Evolutionary conservation across 73 alveolate genomes (phyloP), one percentile per base, ranked within the genome.

Genomic region (Tetrahymena borealis): DNA sequence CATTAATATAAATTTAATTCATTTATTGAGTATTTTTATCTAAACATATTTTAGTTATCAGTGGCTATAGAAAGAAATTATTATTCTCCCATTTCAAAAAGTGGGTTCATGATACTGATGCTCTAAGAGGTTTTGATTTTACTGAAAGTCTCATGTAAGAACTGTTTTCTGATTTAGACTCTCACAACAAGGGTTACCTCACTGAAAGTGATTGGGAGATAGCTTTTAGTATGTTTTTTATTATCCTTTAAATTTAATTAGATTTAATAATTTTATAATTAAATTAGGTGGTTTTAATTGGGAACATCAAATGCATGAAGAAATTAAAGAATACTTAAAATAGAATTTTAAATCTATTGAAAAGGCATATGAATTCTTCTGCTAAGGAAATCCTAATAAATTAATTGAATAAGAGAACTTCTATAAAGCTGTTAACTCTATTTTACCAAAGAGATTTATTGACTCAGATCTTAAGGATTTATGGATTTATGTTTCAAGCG

Each of bases 101-200:
- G n/a, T 97, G 96, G 95, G 78, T 97, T 1, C 93, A 97, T 39
- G 95, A 94, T 28, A 40, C 93, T 39, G 94, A 96, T 39, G 97
- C 96, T 12, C 96, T 97, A 32, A 90, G 95, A 32, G 99, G 99
- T 32, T 97, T 97, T 91, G 97, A 97, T 90, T 85, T 97, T 42
- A 97, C 99, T 15, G 93, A 94, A 18, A 90, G 95, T 32, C 94
- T 97, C 24, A 42, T 94, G 39, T 91, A 96, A 78, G 93, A 94
- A 60, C 96, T 97, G 39, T 97, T 97, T 92, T 94, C 98, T 24
- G 96, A 94, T 38, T 40, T 97, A 77, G 99, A 97, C 90, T 95
- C 98, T 13, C 98, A 97, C 91, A 97, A 96, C 90, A 97, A 97
- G 91, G 99, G 98, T 8, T 97, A 96, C 43, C 78, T 97, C 24